phyloP scores from a whole-genome alignment of 768 basidiomycete genomes.

The Rhizopogon vesiculosus region DNA sequence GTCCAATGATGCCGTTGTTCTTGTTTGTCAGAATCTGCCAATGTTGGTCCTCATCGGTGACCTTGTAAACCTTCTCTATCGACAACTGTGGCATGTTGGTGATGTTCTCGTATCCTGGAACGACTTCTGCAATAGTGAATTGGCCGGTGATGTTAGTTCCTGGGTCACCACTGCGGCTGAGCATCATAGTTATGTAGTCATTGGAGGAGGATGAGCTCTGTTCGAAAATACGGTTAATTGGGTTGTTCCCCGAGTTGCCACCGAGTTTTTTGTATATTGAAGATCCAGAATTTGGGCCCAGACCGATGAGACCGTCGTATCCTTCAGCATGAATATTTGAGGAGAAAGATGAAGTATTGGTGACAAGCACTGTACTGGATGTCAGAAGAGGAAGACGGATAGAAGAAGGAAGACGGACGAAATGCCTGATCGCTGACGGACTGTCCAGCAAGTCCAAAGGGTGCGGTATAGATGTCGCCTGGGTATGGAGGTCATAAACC shows the following conservation, averaged over 20 bases:
- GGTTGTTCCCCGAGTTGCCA: slow-evolving; percentile 45
- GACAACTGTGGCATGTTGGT: slow-evolving; percentile 57
- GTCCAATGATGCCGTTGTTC: slow-evolving; percentile 64
- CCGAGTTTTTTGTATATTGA: slow-evolving; percentile 54
- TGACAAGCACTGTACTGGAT: slow-evolving; percentile 49
- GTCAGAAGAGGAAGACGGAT: not conserved
- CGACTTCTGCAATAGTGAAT: slow-evolving; percentile 62
- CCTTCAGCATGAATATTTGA: slow-evolving; percentile 55
- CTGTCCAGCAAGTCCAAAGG: slow-evolving; percentile 51
- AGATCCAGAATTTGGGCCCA: slow-evolving; percentile 75
- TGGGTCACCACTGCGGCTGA: slow-evolving; percentile 57
- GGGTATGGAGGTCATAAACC: not conserved
- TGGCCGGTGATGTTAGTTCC: slow-evolving; percentile 49
- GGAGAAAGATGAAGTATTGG: slow-evolving; percentile 60
- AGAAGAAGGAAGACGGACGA: slow-evolving; percentile 34
- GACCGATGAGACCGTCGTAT: slow-evolving; percentile 68
- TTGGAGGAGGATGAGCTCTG: slow-evolving; percentile 50
- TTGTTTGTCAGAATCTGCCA: slow-evolving; percentile 75
- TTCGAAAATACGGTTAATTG: slow-evolving; percentile 63
- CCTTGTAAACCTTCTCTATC: slow-evolving; percentile 57
- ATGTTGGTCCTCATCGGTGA: slow-evolving; percentile 68
- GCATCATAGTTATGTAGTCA: slow-evolving; percentile 61
- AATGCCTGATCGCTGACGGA: slow-evolving; percentile 63
- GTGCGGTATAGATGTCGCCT: slow-evolving; percentile 55
- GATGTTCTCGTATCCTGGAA: slow-evolving; percentile 59